Conservation (phyloP, 108 stramenopile genomes). For the Mayamaea pseudoterrestris region DNA sequence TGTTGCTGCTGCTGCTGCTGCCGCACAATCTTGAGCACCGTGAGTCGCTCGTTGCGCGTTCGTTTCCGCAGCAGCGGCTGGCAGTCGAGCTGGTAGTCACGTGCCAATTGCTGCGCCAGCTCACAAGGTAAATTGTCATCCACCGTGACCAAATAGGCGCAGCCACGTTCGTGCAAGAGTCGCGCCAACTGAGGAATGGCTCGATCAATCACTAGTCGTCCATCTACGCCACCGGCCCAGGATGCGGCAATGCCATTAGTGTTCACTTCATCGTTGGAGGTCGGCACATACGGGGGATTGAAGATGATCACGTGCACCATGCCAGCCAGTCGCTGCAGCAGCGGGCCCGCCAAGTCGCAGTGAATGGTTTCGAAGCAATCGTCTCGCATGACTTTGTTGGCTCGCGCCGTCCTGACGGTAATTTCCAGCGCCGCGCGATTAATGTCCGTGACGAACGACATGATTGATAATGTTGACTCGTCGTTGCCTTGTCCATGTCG, state of each 20-base stretch:
- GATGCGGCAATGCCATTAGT: slow-evolving; percentile 72
- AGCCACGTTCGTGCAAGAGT: slow-evolving; percentile 48
- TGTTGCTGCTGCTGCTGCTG: too few species aligned
- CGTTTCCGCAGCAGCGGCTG: slow-evolving; percentile 52
- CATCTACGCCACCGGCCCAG: slow-evolving; percentile 83
- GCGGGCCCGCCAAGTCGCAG: slow-evolving; percentile 53
- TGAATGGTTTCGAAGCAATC: slow-evolving; percentile 28
- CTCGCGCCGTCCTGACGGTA: slow-evolving; percentile 38
- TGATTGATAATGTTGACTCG: not conserved
- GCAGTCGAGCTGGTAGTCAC: slow-evolving; percentile 35
- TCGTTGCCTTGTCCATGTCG: slow-evolving; percentile 2
- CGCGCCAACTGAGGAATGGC: slow-evolving; percentile 66
- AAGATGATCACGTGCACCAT: slow-evolving; percentile 71
- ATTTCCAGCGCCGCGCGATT: slow-evolving; percentile 65
- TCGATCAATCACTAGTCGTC: slow-evolving; percentile 72
- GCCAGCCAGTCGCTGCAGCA: slow-evolving; percentile 20
- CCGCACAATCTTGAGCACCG: slow-evolving; percentile 66
- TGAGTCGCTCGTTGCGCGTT: slow-evolving; percentile 74
- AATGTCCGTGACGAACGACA: slow-evolving; percentile 53
- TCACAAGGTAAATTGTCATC: slow-evolving; percentile 81
- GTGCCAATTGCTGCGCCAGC: slow-evolving; percentile 27
- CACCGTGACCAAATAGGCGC: slow-evolving; percentile 75
- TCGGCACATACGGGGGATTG: slow-evolving; percentile 93
- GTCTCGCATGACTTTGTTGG: slow-evolving; percentile 20
- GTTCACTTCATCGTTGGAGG: slow-evolving; percentile 73